Evolutionary conservation across 2,329 filamentous ascomycete species (phyloP).

Genomic region (Bipolaris victoriae): DNA sequence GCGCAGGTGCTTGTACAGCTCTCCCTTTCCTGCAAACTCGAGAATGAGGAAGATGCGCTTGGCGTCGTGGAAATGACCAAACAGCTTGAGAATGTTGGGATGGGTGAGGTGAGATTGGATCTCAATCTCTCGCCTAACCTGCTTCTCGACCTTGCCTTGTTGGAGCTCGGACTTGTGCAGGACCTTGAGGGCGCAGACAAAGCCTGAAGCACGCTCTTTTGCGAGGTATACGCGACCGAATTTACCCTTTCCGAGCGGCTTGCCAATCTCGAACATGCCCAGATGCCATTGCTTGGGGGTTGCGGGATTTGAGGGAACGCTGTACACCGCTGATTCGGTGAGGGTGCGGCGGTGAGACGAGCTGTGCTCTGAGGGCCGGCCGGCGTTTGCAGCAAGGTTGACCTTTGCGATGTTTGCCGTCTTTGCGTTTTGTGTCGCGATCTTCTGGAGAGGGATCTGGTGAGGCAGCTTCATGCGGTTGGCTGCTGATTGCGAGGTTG

Average conservation of each 20-base stretch:
- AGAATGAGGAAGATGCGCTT: constrained; percentile 88
- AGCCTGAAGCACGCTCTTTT: constrained; percentile 77
- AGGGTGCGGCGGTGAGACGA: constrained; percentile 49
- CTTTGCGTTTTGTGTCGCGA: constrained; percentile 76
- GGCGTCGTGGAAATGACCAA: constrained; percentile 87
- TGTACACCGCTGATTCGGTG: constrained; percentile 57
- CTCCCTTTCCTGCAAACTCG: constrained; percentile 84
- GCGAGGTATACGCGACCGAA: constrained; percentile 87
- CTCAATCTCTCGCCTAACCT: constrained; percentile 85
- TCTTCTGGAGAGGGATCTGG: constrained; percentile 79
- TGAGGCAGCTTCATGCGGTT: constrained; percentile 74
- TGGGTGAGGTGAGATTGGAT: constrained; percentile 88
- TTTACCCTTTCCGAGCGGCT: constrained; percentile 84
- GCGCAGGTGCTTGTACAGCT: constrained; percentile 85
- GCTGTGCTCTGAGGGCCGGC: constrained; percentile 48
- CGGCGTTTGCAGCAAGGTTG: constrained; percentile 65
- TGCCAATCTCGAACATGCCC: constrained; percentile 92
- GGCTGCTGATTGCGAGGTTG: constrained; percentile 49
- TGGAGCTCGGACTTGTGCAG: constrained; percentile 84
- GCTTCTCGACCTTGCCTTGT: constrained; percentile 82
- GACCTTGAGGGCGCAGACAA: constrained; percentile 86
- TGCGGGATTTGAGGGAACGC: constrained; percentile 36
- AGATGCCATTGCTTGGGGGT: constrained; percentile 72
- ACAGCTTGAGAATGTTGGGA: constrained; percentile 82
- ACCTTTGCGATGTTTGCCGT: constrained; percentile 62